phyloP scores from a whole-genome alignment of 106 monocot genomes.

The Allium fistulosum region DNA sequence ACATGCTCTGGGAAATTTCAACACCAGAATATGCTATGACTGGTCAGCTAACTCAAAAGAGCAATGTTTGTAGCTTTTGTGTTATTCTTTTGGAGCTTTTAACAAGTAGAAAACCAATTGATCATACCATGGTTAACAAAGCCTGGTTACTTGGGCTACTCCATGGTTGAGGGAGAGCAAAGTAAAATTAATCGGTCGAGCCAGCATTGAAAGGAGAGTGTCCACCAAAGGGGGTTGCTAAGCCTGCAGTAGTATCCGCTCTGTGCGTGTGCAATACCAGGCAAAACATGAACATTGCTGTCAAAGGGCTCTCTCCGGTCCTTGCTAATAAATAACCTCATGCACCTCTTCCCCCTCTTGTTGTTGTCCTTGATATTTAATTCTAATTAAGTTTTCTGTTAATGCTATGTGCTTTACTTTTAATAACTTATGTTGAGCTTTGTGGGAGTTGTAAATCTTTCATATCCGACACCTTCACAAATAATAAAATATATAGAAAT shows the following conservation, averaged over 20 bases:
- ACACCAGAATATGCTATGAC: constrained; percentile 82
- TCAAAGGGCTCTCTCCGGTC: background rate
- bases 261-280: constrained; percentile 9
- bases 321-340: background rate
- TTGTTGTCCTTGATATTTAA: background rate
- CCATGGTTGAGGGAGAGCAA: background rate
- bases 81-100: constrained; percentile 15
- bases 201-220: background rate
- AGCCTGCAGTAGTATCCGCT: constrained; percentile 2
- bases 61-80: constrained; percentile 19
- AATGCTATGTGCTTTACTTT: too few relatives aligned
- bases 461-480: too few relatives aligned
- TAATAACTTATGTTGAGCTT: too few relatives aligned
- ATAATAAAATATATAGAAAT: too few relatives aligned
- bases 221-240: background rate
- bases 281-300: constrained; percentile 1
- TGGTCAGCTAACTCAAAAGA: constrained; percentile 59
- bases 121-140: constrained; percentile 19
- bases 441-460: too few relatives aligned
- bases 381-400: too few relatives aligned
- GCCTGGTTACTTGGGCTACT: constrained; percentile 29
- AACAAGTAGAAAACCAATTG: constrained; percentile 13
- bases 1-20: constrained; percentile 52
- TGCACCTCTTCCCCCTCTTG: background rate
- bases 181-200: background rate